Evolutionary conservation across 495 filamentous ascomycete genomes (phyloP).

Genomic region (Penicillium coprophilum): DNA sequence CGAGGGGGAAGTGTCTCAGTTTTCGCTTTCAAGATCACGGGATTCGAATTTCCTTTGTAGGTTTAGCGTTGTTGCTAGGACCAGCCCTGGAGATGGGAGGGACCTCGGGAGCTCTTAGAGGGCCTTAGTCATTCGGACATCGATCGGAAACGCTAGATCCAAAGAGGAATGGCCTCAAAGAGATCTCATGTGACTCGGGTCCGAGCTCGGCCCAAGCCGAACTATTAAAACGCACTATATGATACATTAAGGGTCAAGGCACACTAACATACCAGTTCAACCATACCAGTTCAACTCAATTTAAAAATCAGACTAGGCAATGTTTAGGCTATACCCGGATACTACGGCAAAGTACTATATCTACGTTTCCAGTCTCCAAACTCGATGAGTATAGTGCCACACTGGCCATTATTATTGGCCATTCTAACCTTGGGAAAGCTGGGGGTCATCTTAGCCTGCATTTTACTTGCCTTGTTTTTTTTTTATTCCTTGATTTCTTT

Average conservation of each 20-base stretch:
- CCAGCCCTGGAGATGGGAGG: too few species aligned
- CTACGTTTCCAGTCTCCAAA: too few species aligned
- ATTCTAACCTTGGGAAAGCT: neutral
- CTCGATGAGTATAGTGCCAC: neutral
- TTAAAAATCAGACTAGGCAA: neutral
- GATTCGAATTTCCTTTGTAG: conserved; percentile 12
- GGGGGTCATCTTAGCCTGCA: neutral
- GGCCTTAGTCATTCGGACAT: conserved; percentile 11
- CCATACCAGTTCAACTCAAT: neutral
- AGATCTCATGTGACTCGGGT: conserved; percentile 6
- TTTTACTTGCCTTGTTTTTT: neutral
- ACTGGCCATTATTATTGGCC: conserved; percentile 3
- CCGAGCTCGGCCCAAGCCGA: conserved; percentile 8
- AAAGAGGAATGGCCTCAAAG: neutral
- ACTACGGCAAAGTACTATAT: neutral
- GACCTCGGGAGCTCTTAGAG: neutral
- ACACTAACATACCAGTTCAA: neutral
- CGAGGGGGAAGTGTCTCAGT: conserved; percentile 20
- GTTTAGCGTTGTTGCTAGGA: conserved; percentile 13
- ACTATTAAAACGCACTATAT: conserved; percentile 1
- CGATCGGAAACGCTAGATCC: conserved; percentile 8
- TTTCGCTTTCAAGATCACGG: conserved; percentile 18
- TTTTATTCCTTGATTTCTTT: neutral
- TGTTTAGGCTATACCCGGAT: neutral
- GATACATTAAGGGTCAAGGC: neutral